A percentile compares a stretch with the other conserved stretches of the same genome.
Evolutionary conservation across 2,329 filamentous ascomycete genomes (phyloP).

Genomic region (Arthroderma sp.): DNA sequence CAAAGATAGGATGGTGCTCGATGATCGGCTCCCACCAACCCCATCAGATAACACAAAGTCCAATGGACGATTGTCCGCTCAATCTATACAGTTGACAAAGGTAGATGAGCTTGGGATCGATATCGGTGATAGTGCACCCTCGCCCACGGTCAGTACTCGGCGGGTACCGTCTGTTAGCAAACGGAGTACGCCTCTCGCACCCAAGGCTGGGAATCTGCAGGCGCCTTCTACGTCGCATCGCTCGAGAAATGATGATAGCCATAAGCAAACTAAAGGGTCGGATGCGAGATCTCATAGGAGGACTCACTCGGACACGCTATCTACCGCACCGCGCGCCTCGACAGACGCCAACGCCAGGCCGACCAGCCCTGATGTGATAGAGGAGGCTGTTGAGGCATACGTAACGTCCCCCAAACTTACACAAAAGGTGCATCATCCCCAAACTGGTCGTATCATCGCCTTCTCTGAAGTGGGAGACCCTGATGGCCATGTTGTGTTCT

Average conservation of each 20-base stretch:
- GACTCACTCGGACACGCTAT: conserved; percentile 22
- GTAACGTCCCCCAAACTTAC: conserved; percentile 71
- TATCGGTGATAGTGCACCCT: conserved; percentile 55
- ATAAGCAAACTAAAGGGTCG: conserved; percentile 16
- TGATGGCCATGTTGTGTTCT: conserved; percentile 82
- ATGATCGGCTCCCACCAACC: background rate
- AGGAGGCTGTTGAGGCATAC: conserved; percentile 76
- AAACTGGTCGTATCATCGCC: conserved; percentile 76
- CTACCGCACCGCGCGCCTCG: conserved; percentile 8
- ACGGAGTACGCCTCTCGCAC: conserved; percentile 20
- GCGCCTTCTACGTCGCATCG: conserved; percentile 10
- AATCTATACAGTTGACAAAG: conserved; percentile 9
- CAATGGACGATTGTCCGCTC: background rate
- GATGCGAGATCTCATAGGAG: conserved; percentile 25
- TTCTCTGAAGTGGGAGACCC: conserved; percentile 96
- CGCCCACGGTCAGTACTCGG: conserved; percentile 54
- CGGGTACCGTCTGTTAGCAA: conserved; percentile 29
- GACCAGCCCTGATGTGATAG: conserved; percentile 71
- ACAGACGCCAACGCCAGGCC: conserved; percentile 39
- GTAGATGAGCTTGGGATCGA: conserved; percentile 23
- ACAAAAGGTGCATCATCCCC: conserved; percentile 75
- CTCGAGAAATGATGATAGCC: background rate
- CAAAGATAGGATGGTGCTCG: conserved; percentile 24
- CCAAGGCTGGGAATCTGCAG: conserved; percentile 21
- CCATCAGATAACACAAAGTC: background rate